Evolutionary conservation across 2,329 filamentous ascomycete species (phyloP).

Genomic region (Talaromyces marneffei): DNA sequence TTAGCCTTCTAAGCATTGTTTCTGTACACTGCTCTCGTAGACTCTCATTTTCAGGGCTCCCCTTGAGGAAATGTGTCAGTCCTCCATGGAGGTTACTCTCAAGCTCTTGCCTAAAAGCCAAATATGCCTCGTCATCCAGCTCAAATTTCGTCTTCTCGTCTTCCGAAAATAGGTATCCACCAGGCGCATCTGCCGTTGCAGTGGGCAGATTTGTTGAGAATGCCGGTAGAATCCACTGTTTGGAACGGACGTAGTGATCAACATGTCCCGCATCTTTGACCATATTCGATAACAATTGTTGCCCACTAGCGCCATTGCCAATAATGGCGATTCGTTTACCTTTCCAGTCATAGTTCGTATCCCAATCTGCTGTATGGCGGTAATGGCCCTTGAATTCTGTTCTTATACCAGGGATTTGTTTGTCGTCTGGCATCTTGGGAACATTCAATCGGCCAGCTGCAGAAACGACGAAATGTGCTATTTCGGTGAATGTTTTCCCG

Average conservation of each 20-base stretch:
- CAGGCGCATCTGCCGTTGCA: background rate
- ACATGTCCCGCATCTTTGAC: background rate
- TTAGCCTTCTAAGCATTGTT: background rate
- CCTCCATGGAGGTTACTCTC: conserved; percentile 9
- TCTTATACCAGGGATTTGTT: no score
- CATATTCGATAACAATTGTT: conserved; percentile 1
- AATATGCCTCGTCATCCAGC: conserved; percentile 1
- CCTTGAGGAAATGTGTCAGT: background rate
- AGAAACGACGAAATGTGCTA: background rate
- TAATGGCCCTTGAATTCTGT: no score
- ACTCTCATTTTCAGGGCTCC: background rate
- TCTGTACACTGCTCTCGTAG: background rate
- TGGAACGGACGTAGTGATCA: conserved; percentile 9
- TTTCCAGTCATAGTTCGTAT: background rate
- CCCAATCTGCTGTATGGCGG: conserved; percentile 1
- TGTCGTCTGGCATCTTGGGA: conserved; percentile 1
- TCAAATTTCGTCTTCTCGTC: conserved; percentile 9
- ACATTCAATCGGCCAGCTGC: background rate
- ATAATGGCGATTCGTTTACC: conserved; percentile 5
- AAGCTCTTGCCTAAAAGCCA: conserved; percentile 7
- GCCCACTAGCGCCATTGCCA: conserved; percentile 5
- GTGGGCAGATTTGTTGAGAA: background rate
- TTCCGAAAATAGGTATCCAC: conserved; percentile 7
- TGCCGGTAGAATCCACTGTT: background rate
- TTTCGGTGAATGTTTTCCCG: background rate